Evolutionary conservation across 2,329 filamentous ascomycete genomes (phyloP).

Genomic region (Colletotrichum viniferum): DNA sequence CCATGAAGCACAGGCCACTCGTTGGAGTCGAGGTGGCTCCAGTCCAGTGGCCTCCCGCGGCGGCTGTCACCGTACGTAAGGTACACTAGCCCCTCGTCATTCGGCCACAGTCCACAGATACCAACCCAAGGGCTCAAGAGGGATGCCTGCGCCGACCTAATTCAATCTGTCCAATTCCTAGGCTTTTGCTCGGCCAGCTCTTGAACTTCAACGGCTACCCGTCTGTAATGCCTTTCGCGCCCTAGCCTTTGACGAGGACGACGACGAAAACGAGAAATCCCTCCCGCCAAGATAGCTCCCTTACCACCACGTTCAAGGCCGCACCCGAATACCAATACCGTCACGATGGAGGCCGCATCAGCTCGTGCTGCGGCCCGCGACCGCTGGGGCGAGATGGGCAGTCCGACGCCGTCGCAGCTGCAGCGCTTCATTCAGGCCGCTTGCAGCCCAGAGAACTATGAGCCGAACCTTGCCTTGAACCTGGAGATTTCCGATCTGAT

Average conservation of each 20-base stretch:
- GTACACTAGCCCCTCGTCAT: conserved; percentile 17
- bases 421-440: conserved; percentile 96
- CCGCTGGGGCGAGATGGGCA: conserved; percentile 84
- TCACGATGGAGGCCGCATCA: conserved; percentile 87
- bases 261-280: conserved; percentile 12
- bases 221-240: not conserved
- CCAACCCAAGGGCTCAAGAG: conserved; percentile 12
- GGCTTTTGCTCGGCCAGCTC: conserved; percentile 13
- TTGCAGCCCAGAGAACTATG: conserved; percentile 96
- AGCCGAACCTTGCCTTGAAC: conserved; percentile 94
- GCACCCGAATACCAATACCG: conserved; percentile 23
- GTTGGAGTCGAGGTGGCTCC: conserved; percentile 7
- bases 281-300: conserved; percentile 17
- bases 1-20: conserved; percentile 6
- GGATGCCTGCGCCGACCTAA: conserved; percentile 21
- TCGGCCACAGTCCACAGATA: conserved; percentile 9
- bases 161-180: conserved; percentile 19
- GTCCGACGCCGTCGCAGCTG: conserved; percentile 81
- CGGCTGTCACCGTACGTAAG: conserved; percentile 10
- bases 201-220: not conserved
- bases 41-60: not conserved
- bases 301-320: conserved; percentile 11
- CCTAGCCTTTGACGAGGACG: not conserved
- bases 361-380: conserved; percentile 94
- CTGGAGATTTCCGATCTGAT: conserved; percentile 96